Conservation (phyloP, 805 yeast species). For the Candida piceae region DNA sequence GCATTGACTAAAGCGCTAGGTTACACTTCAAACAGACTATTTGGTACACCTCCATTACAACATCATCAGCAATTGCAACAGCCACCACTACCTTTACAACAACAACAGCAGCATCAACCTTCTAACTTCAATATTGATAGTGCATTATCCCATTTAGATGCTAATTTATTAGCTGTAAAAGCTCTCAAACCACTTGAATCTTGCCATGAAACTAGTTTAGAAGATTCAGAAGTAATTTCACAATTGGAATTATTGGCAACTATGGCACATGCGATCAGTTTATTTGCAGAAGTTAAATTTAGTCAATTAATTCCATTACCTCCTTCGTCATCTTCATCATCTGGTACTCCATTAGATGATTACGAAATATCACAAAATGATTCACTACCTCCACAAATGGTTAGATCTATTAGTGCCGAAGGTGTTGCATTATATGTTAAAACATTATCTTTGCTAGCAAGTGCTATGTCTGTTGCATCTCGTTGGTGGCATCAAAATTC, state of each 20-base stretch:
- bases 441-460: constrained; percentile 73
- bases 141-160: constrained; percentile 13
- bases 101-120: constrained; percentile 10
- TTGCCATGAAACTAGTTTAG: constrained; percentile 18
- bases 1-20: constrained; percentile 86
- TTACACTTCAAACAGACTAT: constrained; percentile 80
- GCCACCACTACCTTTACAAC: constrained; percentile 6
- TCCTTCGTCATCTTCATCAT: constrained; percentile 35
- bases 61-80: constrained; percentile 12
- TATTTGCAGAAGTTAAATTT: constrained; percentile 88
- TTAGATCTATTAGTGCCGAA: constrained; percentile 68
- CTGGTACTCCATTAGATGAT: constrained; percentile 10
- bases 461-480: constrained; percentile 80
- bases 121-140: constrained; percentile 10
- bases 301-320: constrained; percentile 78
- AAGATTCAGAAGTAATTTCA: constrained; percentile 35
- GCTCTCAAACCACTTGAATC: constrained; percentile 23
- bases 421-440: constrained; percentile 83
- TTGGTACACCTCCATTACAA: constrained; percentile 41
- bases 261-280: constrained; percentile 81
- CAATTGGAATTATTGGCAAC: constrained; percentile 75
- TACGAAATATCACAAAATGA: constrained; percentile 33
- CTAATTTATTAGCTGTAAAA: constrained; percentile 13
- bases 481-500: constrained; percentile 77
- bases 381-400: constrained; percentile 51